Base-by-base conservation (phyloP, 768 basidiomycete genomes). In the Polyporus arcularius region DNA sequence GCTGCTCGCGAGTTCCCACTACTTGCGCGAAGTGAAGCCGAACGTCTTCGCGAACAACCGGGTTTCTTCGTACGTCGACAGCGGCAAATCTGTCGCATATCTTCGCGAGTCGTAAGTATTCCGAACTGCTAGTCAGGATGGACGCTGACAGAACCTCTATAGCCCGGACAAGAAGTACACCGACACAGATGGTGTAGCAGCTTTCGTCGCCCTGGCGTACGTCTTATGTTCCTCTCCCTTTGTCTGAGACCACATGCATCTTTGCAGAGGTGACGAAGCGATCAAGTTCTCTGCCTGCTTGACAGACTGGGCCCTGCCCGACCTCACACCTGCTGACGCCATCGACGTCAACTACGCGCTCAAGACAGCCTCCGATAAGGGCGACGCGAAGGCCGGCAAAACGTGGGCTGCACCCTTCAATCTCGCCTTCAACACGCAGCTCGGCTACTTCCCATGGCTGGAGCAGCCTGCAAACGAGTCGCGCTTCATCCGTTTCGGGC, bases 1-100 rank as follows among this genome's bases (percentile, higher is more conserved):
- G 42, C 77, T 91, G 32, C 81, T 93, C 43, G 89, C 90, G 11
- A 90, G 90, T 0, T 88, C 90, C 66, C 90, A 92, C 70, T 82
- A 92, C 55, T 75, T 90, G 42, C 79, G 80, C 42, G 91, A 94
- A 71, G 77, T 83, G 2, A 76, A 80, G 9, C 90, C 89, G 3
- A 81, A 92, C 67, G 84, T 87, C 7, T 94, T 93, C 67, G 78
- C 88, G 9, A 79, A 84, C 57, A 93, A 88, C 67, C 80, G 90
- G 38, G 78, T 89, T 58, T 86, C 87, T 3, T 85, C 85, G 12
- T 74, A 85, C 12, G 74, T 92, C 4, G 89, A 92, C 67, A 84
- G 83, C 0, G 88, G 90, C 3, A 88, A 88, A 71, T 71, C 74
- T 3, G 73, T 85, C 41, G 69, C 77, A 5, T 77, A 83, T 4